phyloP scores from a whole-genome alignment of 78 protist genomes.

The Guillardia theta region DNA sequence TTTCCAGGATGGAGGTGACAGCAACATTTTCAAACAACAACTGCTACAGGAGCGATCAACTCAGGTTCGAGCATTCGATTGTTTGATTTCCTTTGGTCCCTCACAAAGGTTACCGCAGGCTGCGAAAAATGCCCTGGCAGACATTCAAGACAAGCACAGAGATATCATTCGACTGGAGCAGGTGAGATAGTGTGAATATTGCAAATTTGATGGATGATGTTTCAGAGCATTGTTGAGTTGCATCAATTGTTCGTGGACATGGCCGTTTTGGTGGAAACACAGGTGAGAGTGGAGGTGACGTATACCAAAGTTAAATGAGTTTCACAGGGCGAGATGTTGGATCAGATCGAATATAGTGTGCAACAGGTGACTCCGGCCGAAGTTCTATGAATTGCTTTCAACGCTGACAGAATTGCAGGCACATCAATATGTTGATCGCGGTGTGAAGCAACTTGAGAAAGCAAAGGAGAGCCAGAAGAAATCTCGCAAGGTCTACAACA shows the following conservation, averaged over 20 bases:
- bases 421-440: not conserved
- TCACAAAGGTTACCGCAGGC: not conserved
- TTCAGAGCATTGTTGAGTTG: not conserved
- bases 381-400: no score
- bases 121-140: not conserved
- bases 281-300: not conserved
- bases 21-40: not conserved
- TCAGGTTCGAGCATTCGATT: not conserved
- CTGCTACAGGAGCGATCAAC: not conserved
- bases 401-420: no score
- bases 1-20: not conserved
- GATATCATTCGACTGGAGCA: not conserved
- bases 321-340: not conserved
- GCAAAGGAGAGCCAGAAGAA: conserved; percentile 16
- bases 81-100: not conserved
- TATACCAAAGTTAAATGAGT: not conserved
- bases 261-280: not conserved
- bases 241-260: not conserved
- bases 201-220: not conserved
- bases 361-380: not conserved
- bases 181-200: not conserved
- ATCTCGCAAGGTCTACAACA: not conserved
- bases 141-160: not conserved
- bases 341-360: not conserved
- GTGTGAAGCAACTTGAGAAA: not conserved